Evolutionary conservation across 441 rosid genomes (phyloP).

Genomic region (Euphorbia neoarborescens): DNA sequence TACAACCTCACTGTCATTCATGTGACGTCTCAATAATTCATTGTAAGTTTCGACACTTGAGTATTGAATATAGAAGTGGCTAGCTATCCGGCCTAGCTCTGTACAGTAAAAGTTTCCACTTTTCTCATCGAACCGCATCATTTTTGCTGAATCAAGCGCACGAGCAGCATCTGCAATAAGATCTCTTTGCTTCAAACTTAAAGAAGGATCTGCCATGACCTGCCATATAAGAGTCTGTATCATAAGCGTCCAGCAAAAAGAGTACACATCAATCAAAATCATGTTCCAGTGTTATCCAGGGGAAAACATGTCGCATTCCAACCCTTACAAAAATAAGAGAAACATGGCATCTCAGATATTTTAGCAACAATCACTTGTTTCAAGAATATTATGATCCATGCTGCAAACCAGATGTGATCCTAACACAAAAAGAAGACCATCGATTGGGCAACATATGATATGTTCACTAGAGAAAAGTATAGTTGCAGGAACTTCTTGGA

Average conservation of each 20-base stretch:
- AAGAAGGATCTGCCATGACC: constrained; percentile 91
- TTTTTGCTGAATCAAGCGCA: constrained; percentile 95
- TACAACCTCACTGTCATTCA: constrained; percentile 92
- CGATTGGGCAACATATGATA: neutral
- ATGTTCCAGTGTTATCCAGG: neutral
- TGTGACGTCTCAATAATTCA: constrained; percentile 85
- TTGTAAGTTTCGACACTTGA: constrained; percentile 99
- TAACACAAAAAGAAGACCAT: neutral
- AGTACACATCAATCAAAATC: constrained; percentile 7
- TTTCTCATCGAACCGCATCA: constrained; percentile 99
- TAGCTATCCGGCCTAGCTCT: constrained; percentile 99
- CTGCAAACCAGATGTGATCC: neutral
- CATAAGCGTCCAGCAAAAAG: constrained; percentile 14
- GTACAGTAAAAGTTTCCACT: constrained; percentile 98
- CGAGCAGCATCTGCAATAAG: constrained; percentile 96
- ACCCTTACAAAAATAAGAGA: neutral
- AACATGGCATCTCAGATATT: neutral
- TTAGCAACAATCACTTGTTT: neutral
- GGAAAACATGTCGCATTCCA: neutral
- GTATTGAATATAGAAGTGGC: constrained; percentile 98
- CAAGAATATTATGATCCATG: neutral
- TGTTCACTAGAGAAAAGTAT: neutral
- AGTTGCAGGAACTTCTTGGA: neutral
- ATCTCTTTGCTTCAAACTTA: constrained; percentile 80
- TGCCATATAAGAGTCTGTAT: constrained; percentile 33